Percentiles rank a stretch among this genome's conserved stretches.
Evolutionary conservation across 345 rosid species (phyloP).

Genomic region (Rhodamnia rubescens): DNA sequence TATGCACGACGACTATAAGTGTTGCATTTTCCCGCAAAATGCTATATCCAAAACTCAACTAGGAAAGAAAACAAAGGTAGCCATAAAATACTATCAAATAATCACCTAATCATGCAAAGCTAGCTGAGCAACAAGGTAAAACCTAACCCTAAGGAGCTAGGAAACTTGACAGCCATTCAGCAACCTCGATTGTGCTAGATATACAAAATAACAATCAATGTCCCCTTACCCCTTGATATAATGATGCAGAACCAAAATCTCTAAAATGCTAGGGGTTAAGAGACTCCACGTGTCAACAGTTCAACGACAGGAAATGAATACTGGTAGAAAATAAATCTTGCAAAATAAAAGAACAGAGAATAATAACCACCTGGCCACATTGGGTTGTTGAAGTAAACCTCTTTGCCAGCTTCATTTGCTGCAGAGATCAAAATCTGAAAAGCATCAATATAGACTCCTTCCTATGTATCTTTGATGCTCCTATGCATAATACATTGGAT

Average conservation of each 20-base stretch:
- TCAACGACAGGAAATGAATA: background rate
- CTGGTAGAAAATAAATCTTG: background rate
- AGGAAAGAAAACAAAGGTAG: background rate
- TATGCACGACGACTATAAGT: background rate
- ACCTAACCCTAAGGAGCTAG: background rate
- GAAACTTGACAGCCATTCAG: background rate
- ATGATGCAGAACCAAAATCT: background rate
- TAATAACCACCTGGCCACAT: conserved; percentile 89
- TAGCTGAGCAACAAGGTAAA: background rate
- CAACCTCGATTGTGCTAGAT: background rate
- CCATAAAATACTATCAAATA: background rate
- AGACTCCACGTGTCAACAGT: background rate
- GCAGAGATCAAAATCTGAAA: background rate
- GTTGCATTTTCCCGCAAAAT: background rate
- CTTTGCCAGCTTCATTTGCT: conserved; percentile 43
- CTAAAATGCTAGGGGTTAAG: background rate
- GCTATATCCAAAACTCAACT: background rate
- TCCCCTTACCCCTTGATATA: background rate
- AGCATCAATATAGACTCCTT: background rate
- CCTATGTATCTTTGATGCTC: background rate
- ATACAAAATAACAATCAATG: background rate
- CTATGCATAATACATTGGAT: background rate
- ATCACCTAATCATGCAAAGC: background rate
- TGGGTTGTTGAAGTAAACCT: conserved; percentile 81
- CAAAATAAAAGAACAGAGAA: background rate